phyloP scores from a whole-genome alignment of 768 basidiomycete genomes.

The Postia placenta region DNA sequence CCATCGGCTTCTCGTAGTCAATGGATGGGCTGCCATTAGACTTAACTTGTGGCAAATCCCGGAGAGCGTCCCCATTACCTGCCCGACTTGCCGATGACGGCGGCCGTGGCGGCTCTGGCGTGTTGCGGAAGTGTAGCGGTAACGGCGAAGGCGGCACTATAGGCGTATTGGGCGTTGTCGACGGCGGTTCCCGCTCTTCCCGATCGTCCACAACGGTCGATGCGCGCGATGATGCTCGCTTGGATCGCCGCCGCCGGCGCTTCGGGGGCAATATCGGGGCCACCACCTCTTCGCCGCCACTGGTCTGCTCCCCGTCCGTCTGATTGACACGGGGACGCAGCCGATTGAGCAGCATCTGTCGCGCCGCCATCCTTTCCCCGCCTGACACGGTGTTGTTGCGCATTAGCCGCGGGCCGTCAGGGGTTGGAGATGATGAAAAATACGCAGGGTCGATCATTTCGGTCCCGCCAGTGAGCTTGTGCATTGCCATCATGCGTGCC shows the following conservation, averaged over 20 bases:
- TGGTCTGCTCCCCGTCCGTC: slow-evolving; percentile 52
- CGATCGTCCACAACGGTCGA: slow-evolving; percentile 42
- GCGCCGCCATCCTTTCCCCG: slow-evolving; percentile 69
- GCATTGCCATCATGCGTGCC: slow-evolving; percentile 75
- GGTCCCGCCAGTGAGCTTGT: slow-evolving; percentile 75
- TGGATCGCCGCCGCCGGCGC: slow-evolving; percentile 52
- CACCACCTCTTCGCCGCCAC: slow-evolving; percentile 20
- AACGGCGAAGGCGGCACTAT: slow-evolving; percentile 46
- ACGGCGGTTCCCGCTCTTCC: slow-evolving; percentile 31
- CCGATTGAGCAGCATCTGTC: slow-evolving; percentile 59
- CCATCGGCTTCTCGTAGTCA: slow-evolving; percentile 31
- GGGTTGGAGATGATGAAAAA: slow-evolving; percentile 39
- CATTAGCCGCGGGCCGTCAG: slow-evolving; percentile 31
- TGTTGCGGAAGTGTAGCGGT: slow-evolving; percentile 27
- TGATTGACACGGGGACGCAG: slow-evolving; percentile 56
- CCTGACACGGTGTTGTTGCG: slow-evolving; percentile 83
- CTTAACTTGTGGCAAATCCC: slow-evolving; percentile 3
- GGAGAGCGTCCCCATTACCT: slow-evolving; percentile 6
- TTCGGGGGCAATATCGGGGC: slow-evolving; percentile 40
- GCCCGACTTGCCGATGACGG: slow-evolving; percentile 12
- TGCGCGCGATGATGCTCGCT: slow-evolving; percentile 30
- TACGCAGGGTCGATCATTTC: slow-evolving; percentile 53
- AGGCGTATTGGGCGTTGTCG: slow-evolving; percentile 54
- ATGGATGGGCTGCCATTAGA: slow-evolving; percentile 6
- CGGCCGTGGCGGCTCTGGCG: slow-evolving; percentile 14